Conservation (phyloP, 2,329 filamentous ascomycete species). For the Pyricularia grisea region DNA sequence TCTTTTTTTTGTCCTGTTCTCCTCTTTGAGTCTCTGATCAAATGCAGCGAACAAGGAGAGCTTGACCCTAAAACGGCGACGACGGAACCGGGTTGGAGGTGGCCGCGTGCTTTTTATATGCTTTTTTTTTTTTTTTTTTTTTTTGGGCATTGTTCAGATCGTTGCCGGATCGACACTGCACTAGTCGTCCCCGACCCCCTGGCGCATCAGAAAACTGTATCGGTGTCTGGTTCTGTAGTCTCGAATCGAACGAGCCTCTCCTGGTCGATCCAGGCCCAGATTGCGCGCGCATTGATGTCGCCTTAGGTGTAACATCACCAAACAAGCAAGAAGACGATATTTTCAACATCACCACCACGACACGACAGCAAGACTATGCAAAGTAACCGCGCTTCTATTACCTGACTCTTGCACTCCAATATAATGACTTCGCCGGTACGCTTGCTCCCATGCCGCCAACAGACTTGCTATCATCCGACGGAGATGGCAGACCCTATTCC, state of each 20-base stretch:
- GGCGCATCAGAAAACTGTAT: background rate
- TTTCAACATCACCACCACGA: background rate
- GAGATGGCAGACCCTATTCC: slow-evolving; percentile 22
- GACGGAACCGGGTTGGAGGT: background rate
- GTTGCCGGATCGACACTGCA: background rate
- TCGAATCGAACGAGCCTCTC: background rate
- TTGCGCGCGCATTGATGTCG: background rate
- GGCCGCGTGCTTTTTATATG: background rate
- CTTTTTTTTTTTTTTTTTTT: background rate
- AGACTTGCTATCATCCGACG: slow-evolving; percentile 22
- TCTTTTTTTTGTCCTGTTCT: background rate
- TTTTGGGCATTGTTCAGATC: background rate
- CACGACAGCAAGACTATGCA: background rate
- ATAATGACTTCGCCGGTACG: slow-evolving; percentile 25
- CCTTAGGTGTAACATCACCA: background rate
- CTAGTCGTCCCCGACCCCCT: background rate
- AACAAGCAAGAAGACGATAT: background rate
- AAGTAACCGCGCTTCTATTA: background rate
- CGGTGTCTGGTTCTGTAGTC: background rate
- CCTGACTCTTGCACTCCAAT: slow-evolving; percentile 8
- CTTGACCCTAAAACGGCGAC: background rate
- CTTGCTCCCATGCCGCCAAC: slow-evolving; percentile 25
- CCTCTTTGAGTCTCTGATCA: background rate
- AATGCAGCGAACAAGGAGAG: background rate
- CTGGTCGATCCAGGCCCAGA: background rate